phyloP scores from a whole-genome alignment of 768 basidiomycete genomes.

The Podaxis pistillaris region DNA sequence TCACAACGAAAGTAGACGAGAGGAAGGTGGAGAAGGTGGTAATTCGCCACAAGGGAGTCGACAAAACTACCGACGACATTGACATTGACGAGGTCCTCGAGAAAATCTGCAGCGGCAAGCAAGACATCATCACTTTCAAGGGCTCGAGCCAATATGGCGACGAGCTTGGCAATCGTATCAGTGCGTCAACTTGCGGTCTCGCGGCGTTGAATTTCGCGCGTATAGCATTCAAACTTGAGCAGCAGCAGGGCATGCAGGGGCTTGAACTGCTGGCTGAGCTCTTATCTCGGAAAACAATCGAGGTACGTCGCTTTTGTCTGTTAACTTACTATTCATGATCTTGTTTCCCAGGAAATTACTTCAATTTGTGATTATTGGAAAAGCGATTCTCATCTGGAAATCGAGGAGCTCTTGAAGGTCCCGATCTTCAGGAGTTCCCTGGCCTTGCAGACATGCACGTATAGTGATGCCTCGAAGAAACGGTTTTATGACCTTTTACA shows the following conservation, averaged over 20 bases:
- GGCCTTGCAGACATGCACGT: slow-evolving; percentile 57
- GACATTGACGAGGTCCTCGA: slow-evolving; percentile 13
- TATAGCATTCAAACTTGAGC: slow-evolving; percentile 34
- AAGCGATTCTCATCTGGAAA: slow-evolving; percentile 12
- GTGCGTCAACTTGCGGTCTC: slow-evolving; percentile 56
- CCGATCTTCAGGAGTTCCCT: slow-evolving; percentile 29
- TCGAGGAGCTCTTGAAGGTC: slow-evolving; percentile 13
- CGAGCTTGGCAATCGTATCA: slow-evolving; percentile 31
- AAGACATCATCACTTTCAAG: slow-evolving; percentile 41
- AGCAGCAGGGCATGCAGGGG: slow-evolving; percentile 23
- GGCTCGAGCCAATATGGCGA: slow-evolving; percentile 57
- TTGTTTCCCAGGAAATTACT: slow-evolving; percentile 45
- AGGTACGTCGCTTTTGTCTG: slow-evolving; percentile 6
- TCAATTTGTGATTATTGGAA: slow-evolving; percentile 57
- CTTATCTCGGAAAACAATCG: slow-evolving; percentile 14
- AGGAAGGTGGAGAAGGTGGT: neutral
- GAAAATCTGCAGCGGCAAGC: slow-evolving; percentile 27
- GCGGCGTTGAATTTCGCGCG: slow-evolving; percentile 66
- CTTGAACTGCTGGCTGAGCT: slow-evolving; percentile 6
- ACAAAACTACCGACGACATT: neutral
- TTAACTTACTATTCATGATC: neutral
- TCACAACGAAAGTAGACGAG: neutral
- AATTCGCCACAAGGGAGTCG: neutral
- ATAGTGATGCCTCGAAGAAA: slow-evolving; percentile 18
- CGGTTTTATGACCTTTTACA: slow-evolving; percentile 29